Evolutionary conservation across 192 early-diverging fungal species (phyloP).

Genomic region (Rhizophagus clarus): DNA sequence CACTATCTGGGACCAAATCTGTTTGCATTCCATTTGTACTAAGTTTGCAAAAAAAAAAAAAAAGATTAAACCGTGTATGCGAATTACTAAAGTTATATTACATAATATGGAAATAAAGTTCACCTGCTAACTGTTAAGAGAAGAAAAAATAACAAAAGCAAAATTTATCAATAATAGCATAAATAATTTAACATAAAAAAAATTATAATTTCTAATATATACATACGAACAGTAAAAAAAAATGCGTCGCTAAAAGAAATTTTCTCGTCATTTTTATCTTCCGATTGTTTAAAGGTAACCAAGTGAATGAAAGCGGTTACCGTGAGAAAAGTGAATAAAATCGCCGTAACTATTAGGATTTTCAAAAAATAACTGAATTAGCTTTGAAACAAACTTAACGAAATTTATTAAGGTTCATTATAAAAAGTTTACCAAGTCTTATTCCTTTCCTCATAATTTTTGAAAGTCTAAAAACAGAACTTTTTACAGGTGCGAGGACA

Average conservation of each 20-base stretch:
- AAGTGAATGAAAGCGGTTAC: conserved; percentile 73
- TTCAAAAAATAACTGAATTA: not conserved
- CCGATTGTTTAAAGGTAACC: conserved; percentile 61
- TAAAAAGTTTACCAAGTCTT: conserved; percentile 41
- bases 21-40: conserved; percentile 69
- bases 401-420: not conserved
- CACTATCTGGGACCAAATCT: conserved; percentile 61
- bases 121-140: conserved; percentile 28
- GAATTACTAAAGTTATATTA: no score
- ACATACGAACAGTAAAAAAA: conserved; percentile 55
- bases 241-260: conserved; percentile 55
- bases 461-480: conserved; percentile 54
- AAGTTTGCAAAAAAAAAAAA: conserved; percentile 17
- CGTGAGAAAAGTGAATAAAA: conserved; percentile 70
- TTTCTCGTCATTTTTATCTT: conserved; percentile 48
- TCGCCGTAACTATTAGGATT: conserved; percentile 45
- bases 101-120: conserved; percentile 1
- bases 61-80: no score
- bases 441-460: conserved; percentile 65
- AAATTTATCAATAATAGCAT: conserved; percentile 40
- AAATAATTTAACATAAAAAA: conserved; percentile 1
- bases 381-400: no score
- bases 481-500: conserved; percentile 66
- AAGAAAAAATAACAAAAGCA: conserved; percentile 37
- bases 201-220: not conserved